Evolutionary conservation across 768 basidiomycete species (phyloP).

Genomic region (Russula earlei): DNA sequence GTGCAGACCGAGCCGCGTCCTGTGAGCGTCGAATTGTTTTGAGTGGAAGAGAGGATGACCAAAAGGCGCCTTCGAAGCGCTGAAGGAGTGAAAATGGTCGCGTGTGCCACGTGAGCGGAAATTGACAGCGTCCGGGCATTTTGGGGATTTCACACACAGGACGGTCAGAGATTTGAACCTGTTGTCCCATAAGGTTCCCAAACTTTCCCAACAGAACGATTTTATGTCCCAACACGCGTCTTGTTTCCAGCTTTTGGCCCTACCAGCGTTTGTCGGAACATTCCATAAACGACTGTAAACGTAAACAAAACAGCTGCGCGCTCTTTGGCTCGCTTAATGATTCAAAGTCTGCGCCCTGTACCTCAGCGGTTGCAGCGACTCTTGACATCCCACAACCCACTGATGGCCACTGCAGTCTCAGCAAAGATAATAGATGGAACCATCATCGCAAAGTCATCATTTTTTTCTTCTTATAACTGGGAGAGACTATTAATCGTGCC

Average conservation of each 20-base stretch:
- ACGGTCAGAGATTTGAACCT: neutral
- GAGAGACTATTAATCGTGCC: conserved; percentile 7
- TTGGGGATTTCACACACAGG: neutral
- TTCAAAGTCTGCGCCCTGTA: conserved; percentile 1
- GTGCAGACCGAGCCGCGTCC: neutral
- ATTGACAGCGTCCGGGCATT: neutral
- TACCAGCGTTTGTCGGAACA: neutral
- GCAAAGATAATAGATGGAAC: conserved; percentile 75
- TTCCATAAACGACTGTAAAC: neutral
- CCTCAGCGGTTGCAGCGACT: conserved; percentile 1
- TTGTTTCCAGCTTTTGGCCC: neutral
- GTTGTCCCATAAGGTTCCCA: neutral
- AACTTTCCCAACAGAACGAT: neutral
- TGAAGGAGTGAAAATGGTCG: neutral
- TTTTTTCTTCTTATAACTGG: conserved; percentile 1
- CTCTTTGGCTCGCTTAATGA: neutral
- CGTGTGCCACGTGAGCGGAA: conserved; percentile 1
- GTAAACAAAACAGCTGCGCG: neutral
- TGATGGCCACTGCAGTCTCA: conserved; percentile 24
- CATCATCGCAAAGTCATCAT: conserved; percentile 67
- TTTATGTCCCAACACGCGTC: neutral
- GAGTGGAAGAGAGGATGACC: neutral
- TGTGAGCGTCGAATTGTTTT: neutral
- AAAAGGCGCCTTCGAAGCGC: neutral
- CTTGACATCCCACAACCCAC: neutral